Percentiles rank a stretch among this genome's conserved stretches.
These are phyloP conservation scores for Penicillium fimorum DNA, from an alignment of 495 filamentous ascomycete species.

Conservation along the genomic window DNA sequence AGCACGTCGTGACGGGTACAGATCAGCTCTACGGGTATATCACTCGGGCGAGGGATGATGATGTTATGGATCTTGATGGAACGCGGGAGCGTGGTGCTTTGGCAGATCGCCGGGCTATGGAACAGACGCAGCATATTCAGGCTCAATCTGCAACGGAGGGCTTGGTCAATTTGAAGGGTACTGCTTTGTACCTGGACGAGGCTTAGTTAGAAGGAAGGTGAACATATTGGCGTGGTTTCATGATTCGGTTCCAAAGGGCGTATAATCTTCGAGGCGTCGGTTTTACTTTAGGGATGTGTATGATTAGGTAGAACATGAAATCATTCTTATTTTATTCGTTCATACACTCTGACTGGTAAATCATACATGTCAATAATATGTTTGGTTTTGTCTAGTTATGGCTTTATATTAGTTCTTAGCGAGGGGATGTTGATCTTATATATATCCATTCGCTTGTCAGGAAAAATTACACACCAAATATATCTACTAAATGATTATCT, in stretches of 20 bases:
- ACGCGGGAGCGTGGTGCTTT: slow-evolving; percentile 32
- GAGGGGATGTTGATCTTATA: not conserved
- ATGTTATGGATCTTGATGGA: slow-evolving; percentile 38
- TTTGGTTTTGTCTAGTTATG: not conserved
- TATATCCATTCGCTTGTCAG: not conserved
- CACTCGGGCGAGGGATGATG: slow-evolving; percentile 43
- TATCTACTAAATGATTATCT: not conserved
- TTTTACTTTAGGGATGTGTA: slow-evolving; percentile 9
- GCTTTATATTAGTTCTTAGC: not conserved
- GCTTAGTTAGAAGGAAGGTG: slow-evolving; percentile 25
- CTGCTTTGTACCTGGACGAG: slow-evolving; percentile 45
- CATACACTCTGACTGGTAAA: no score
- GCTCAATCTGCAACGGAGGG: slow-evolving; percentile 32
- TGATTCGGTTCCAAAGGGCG: slow-evolving; percentile 5
- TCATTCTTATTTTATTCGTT: not conserved
- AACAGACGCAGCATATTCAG: slow-evolving; percentile 33
- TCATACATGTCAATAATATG: no score
- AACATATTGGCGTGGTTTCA: slow-evolving; percentile 1
- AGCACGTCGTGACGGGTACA: slow-evolving; percentile 49
- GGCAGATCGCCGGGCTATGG: slow-evolving; percentile 22
- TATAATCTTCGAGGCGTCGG: slow-evolving; percentile 11
- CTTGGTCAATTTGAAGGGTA: slow-evolving; percentile 36
- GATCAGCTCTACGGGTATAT: slow-evolving; percentile 49
- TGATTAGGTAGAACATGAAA: slow-evolving; percentile 10
- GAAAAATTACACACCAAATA: not conserved